Percentiles rank a stretch among this genome's conserved stretches.
Conservation (phyloP, 805 yeast genomes). For the Ogataea pini region DNA sequence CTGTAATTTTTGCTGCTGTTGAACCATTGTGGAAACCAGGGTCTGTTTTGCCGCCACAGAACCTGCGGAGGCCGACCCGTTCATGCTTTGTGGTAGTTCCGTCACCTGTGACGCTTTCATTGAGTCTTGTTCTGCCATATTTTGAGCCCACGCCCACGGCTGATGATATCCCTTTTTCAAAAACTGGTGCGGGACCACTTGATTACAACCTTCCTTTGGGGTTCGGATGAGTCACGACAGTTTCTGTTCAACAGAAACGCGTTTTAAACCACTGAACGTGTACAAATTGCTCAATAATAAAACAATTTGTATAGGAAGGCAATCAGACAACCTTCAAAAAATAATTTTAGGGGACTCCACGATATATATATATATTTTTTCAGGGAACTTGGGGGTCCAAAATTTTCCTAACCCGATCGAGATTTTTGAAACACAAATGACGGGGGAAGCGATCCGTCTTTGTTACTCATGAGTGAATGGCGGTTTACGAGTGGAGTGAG, state of each 20-base stretch:
- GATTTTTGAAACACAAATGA: not conserved
- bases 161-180: not conserved
- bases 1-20: slow-evolving; percentile 10
- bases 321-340: not conserved
- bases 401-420: not conserved
- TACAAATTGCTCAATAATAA: not conserved
- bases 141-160: slow-evolving; percentile 2
- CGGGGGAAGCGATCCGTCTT: not conserved
- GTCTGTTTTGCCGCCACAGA: slow-evolving; percentile 8
- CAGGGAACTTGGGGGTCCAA: not conserved
- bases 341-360: not conserved
- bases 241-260: not conserved
- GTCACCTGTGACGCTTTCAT: slow-evolving; percentile 18
- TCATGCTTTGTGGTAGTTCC: slow-evolving; percentile 6
- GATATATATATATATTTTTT: not conserved
- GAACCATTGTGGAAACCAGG: slow-evolving; percentile 13
- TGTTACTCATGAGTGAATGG: too few species aligned
- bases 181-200: not conserved
- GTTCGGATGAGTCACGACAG: not conserved
- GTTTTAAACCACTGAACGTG: not conserved
- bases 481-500: too few species aligned
- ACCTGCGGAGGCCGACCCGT: slow-evolving; percentile 8
- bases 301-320: not conserved
- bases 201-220: too few species aligned
- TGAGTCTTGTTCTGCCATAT: slow-evolving; percentile 7